Evolutionary conservation across 1,284 basidiomycete genomes (phyloP), one percentile per base, ranked within the genome.

Genomic region (Stereum hirsutum): DNA sequence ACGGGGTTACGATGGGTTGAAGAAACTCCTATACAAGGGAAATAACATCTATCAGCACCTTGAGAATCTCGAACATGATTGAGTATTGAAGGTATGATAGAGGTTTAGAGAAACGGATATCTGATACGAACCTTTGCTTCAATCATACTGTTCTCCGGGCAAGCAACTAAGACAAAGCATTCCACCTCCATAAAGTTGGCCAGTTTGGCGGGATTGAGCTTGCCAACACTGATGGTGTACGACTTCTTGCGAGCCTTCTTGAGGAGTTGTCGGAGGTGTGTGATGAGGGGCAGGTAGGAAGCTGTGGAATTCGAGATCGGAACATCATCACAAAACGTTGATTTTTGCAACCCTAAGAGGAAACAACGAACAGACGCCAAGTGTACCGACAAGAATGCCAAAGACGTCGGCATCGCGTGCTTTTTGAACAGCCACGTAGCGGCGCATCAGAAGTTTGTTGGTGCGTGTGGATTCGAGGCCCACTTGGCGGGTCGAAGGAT

Each of bases 181-280:
- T 98, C 95, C 41, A 99, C 85, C 60, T 98, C 94, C 54, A 90
- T 76, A 60, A 98, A 98, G 59, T 99, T 99, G 10, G 86, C 95
- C 26, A 99, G 70, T 57, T 99, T 99, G 14, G 93, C 80, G 0
- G 95, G 95, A 54, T 92, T 97, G 44, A 97, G 74, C 62, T 97
- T 93, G 25, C 96, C 96, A 0, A 99, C 95, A 39, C 83, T 89
- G 53, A 99, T 81, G 1, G 95, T 97, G 61, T 99, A 99, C 49
- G 78, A 82, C 59, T 96, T 97, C 64, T 91, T 92, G 47, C 75
- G 75, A 0, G 78, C 71, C 31, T 68, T 68, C 1, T 70, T 61
- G 37, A 97, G 72, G 12, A 83, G 64, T 10, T 65, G 57, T 2
- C 93, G 82, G 7, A 96, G 70, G 54, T 89, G 79, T 0, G 74